phyloP scores from a whole-genome alignment of 2,329 filamentous ascomycete species.

The Calonectria multiphialidica region DNA sequence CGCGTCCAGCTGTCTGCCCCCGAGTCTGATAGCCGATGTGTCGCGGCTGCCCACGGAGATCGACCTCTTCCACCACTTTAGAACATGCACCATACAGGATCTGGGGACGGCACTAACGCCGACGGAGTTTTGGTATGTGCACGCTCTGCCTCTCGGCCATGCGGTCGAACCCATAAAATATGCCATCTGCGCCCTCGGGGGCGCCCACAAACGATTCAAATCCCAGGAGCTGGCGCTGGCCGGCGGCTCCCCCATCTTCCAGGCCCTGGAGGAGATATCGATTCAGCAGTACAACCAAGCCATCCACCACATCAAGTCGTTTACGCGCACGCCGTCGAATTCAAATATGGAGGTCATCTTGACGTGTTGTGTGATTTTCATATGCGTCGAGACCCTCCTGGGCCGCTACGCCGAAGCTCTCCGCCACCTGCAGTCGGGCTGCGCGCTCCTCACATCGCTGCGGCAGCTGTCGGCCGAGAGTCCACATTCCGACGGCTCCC shows the following conservation, averaged over 20 bases:
- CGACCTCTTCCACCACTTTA: slow-evolving; percentile 25
- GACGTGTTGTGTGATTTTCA: slow-evolving; percentile 40
- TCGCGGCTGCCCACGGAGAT: slow-evolving; percentile 18
- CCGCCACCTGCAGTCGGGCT: slow-evolving; percentile 35
- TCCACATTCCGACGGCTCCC: neutral
- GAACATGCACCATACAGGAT: slow-evolving; percentile 26
- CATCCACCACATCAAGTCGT: slow-evolving; percentile 32
- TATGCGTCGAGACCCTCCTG: slow-evolving; percentile 37
- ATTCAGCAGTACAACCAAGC: slow-evolving; percentile 39
- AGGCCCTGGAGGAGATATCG: slow-evolving; percentile 19
- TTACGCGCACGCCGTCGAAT: slow-evolving; percentile 27
- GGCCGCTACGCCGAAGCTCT: slow-evolving; percentile 37
- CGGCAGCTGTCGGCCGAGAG: neutral
- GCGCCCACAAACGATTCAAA: slow-evolving; percentile 28
- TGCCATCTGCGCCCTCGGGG: slow-evolving; percentile 21
- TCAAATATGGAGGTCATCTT: slow-evolving; percentile 32
- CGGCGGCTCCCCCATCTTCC: neutral
- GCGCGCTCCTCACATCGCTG: slow-evolving; percentile 25
- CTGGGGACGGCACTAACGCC: slow-evolving; percentile 20
- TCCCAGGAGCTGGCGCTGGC: neutral
- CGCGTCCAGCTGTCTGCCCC: neutral
- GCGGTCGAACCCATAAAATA: slow-evolving; percentile 21
- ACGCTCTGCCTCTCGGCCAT: slow-evolving; percentile 17
- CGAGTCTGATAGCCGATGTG: neutral
- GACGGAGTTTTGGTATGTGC: slow-evolving; percentile 24